Conservation (phyloP, 1,284 basidiomycete genomes). For the Rhodotorula sp. region DNA sequence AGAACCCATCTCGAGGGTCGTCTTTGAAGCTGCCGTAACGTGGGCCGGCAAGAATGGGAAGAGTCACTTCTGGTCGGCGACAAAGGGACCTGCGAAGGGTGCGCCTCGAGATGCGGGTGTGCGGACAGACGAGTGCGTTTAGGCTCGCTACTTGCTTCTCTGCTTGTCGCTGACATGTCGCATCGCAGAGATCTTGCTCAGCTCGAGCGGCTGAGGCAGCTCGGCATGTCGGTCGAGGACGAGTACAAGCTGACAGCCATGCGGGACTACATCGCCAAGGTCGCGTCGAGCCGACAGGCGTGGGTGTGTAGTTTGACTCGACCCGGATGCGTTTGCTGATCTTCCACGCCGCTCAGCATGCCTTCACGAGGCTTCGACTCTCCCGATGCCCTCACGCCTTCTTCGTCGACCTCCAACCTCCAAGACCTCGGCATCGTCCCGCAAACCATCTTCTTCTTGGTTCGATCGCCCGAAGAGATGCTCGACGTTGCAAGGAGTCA, state of each 20-base stretch:
- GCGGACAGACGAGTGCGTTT: constrained; percentile 69
- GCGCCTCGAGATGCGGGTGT: constrained; percentile 52
- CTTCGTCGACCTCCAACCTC: constrained; percentile 61
- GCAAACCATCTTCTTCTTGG: constrained; percentile 87
- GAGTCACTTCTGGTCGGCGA: constrained; percentile 55
- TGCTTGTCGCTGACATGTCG: background rate
- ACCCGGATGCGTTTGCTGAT: background rate
- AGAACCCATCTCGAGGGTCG: constrained; percentile 70
- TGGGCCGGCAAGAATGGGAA: constrained; percentile 66
- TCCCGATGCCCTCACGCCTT: constrained; percentile 58
- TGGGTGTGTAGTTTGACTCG: background rate
- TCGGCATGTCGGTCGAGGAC: constrained; percentile 75
- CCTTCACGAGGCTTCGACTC: constrained; percentile 16
- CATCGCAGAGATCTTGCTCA: constrained; percentile 35
- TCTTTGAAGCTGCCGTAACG: constrained; percentile 78
- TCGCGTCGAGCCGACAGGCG: constrained; percentile 46
- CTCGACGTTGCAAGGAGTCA: constrained; percentile 4
- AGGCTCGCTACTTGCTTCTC: background rate
- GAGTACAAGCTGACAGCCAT: constrained; percentile 79
- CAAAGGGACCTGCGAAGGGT: constrained; percentile 57
- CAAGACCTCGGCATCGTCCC: constrained; percentile 87
- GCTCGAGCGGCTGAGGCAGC: constrained; percentile 58
- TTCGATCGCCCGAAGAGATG: constrained; percentile 32
- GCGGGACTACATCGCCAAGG: constrained; percentile 70
- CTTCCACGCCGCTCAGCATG: background rate